Conservation (phyloP, 257 asterid species). For the Solanum pimpinellifolium region DNA sequence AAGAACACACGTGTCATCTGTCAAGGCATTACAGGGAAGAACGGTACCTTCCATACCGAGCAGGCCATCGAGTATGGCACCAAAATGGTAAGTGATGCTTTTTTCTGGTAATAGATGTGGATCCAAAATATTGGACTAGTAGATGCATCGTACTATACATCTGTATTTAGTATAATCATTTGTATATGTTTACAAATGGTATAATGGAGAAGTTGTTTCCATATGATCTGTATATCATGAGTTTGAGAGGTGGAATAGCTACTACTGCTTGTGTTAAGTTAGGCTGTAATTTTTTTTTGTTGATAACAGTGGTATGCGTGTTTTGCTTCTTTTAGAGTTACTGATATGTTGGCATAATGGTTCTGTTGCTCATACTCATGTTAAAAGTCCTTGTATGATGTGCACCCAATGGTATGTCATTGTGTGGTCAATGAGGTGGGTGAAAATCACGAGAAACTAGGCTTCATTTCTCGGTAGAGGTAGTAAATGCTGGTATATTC, state of each 20-base stretch:
- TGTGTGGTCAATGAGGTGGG: neutral
- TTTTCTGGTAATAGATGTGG: neutral
- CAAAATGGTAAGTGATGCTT: slow-evolving; percentile 49
- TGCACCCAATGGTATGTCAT: neutral
- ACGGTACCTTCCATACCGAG: slow-evolving; percentile 90
- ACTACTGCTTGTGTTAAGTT: neutral
- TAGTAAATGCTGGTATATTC: neutral
- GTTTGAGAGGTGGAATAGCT: neutral
- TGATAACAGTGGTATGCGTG: neutral
- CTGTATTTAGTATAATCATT: neutral
- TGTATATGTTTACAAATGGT: neutral
- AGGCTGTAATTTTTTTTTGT: neutral
- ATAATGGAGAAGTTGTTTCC: neutral
- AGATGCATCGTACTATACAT: neutral
- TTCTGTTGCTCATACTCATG: neutral
- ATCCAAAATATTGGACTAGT: neutral
- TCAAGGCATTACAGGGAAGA: slow-evolving; percentile 95
- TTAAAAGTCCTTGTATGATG: neutral
- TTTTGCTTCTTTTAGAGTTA: neutral
- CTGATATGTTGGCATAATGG: neutral
- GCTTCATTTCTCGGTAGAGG: neutral
- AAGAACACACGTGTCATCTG: slow-evolving; percentile 94
- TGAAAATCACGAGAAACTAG: neutral
- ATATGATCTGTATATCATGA: neutral
- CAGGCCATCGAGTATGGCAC: slow-evolving; percentile 96